Base-by-base conservation (phyloP, 2,329 filamentous ascomycete species). In the Diaporthe eres region DNA sequence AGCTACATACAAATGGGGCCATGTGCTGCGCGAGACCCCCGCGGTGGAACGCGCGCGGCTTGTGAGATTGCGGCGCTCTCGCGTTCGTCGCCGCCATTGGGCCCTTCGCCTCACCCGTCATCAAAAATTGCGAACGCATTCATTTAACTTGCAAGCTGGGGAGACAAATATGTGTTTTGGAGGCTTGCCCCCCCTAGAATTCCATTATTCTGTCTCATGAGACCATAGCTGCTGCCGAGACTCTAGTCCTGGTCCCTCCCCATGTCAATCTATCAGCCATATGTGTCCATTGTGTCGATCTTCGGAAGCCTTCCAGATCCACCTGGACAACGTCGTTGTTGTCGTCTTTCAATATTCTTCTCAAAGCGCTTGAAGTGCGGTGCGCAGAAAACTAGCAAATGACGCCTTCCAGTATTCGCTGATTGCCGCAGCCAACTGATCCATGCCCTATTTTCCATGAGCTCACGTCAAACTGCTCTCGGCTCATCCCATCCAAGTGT, bases 351-450 rank as follows among this genome's bases (percentile, higher is more conserved):
- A 42, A 55, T 44, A 34, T 31, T 22, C 49, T 31, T n/a, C 49
- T 13, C 10, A 60, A 53, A 67, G 67, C 60, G 61, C 65, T 63
- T 67, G 37, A 67, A 60, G 34, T 37, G 57, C 68, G 58, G 51
- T 63, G 44, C 72, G 42, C 39, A 67, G 53, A 19, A 39, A 49
- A 17, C 15, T 65, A 75, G 70, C 74, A 73, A 65, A 73, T 67
- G 44, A 77, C 65, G 67, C 74, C 63, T 60, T 55, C 65, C 58
- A 71, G 61, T 65, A 58, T 60, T 74, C 65, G 76, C 74, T 77
- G 72, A 75, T 75, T 75, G 76, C 76, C 74, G 70, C 63, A 68
- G 49, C 70, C n/a, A 71, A 75, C 39, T 57, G 47, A 53, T 44
- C 61, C 31, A 53, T 57, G 49, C 60, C 70, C 31, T 72, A 39